phyloP scores from a whole-genome alignment of 23 red algal genomes.

The Agarophyton chilense region DNA sequence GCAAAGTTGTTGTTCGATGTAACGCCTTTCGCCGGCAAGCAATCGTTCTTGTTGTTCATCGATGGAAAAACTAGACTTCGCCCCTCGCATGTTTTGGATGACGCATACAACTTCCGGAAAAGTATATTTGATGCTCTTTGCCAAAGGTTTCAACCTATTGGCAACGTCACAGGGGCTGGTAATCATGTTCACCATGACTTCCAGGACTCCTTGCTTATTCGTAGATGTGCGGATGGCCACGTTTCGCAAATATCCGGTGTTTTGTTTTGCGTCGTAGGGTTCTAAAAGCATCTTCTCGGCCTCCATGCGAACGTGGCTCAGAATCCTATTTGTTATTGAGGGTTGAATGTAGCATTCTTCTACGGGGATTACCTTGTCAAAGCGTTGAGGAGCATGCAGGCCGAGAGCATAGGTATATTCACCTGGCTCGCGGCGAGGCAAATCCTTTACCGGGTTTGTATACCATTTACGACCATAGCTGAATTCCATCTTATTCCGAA shows the following conservation, averaged over 20 bases:
- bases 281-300: constrained; percentile 38
- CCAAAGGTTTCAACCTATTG: constrained; percentile 70
- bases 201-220: constrained; percentile 54
- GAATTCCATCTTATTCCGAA: constrained; percentile 99
- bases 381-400: constrained; percentile 82
- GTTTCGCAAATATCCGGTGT: constrained; percentile 87
- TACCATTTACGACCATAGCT: constrained; percentile 86
- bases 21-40: constrained; percentile 45
- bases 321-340: constrained; percentile 69
- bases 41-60: constrained; percentile 51
- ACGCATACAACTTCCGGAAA: constrained; percentile 89
- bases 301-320: constrained; percentile 61
- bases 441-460: background rate
- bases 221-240: constrained; percentile 79
- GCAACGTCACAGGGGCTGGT: constrained; percentile 80
- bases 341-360: constrained; percentile 77
- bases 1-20: constrained; percentile 71
- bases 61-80: constrained; percentile 4
- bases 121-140: constrained; percentile 51
- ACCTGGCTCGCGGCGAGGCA: background rate
- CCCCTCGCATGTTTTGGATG: constrained; percentile 82
- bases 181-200: constrained; percentile 95
- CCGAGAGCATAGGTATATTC: constrained; percentile 82
- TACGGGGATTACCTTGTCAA: constrained; percentile 91
- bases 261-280: constrained; percentile 75